phyloP scores from a whole-genome alignment of 495 filamentous ascomycete genomes.

The Penicillium ochrochloron region DNA sequence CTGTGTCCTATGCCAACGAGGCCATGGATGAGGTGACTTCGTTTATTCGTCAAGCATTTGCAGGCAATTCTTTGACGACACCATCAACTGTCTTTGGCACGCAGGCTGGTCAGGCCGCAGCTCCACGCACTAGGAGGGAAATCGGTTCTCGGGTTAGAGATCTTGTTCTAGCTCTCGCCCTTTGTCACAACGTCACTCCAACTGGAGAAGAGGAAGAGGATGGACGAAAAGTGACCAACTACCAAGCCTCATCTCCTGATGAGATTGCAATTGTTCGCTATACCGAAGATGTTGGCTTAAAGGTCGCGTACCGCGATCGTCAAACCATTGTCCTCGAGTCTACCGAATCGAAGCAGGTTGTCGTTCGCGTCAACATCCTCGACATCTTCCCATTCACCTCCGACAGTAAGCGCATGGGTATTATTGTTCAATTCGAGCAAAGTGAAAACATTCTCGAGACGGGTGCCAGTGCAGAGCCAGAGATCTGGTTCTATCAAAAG shows the following conservation, averaged over 20 bases:
- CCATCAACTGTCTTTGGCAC: conserved; percentile 70
- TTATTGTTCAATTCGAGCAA: conserved; percentile 82
- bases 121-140: conserved; percentile 83
- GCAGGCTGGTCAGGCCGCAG: conserved; percentile 59
- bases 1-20: conserved; percentile 96
- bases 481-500: conserved; percentile 99
- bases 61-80: conserved; percentile 64
- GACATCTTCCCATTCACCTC: conserved; percentile 98
- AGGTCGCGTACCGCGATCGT: conserved; percentile 83
- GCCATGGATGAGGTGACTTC: conserved; percentile 95
- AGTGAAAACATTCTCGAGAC: conserved; percentile 41
- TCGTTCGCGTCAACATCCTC: conserved; percentile 86
- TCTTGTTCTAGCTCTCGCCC: conserved; percentile 84
- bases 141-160: conserved; percentile 92
- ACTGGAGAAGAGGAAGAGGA: conserved; percentile 76
- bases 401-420: conserved; percentile 98
- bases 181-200: conserved; percentile 98
- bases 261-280: conserved; percentile 98
- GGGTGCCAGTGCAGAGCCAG: conserved; percentile 51
- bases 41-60: conserved; percentile 83
- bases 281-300: conserved; percentile 90
- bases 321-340: conserved; percentile 81
- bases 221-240: conserved; percentile 76
- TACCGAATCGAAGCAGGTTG: conserved; percentile 71
- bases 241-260: conserved; percentile 96